Evolutionary conservation across 169 alveolate genomes (phyloP).

Genomic region (Plasmodium fragile): DNA sequence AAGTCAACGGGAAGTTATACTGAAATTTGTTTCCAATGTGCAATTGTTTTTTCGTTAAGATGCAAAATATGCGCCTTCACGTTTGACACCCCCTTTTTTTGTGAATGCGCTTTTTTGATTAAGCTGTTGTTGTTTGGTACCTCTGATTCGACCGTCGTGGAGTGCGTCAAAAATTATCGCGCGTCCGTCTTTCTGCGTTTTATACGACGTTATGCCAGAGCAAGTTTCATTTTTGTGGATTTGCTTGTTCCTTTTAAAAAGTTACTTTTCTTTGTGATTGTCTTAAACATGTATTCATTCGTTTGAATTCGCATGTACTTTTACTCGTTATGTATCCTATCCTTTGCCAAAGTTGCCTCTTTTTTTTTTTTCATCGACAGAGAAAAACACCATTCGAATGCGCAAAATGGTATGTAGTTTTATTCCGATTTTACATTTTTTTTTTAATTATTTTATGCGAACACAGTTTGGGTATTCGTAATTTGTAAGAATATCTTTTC

Average conservation of each 20-base stretch:
- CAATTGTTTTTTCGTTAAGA: background rate
- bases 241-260: background rate
- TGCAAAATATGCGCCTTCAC: background rate
- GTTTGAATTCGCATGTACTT: background rate
- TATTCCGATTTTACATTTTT: background rate
- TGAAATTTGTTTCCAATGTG: background rate
- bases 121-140: background rate
- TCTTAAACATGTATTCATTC: slow-evolving; percentile 3
- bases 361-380: background rate
- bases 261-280: background rate
- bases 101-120: background rate
- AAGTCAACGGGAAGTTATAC: background rate
- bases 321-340: background rate
- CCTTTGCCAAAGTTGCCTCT: background rate
- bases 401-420: background rate
- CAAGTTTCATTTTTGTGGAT: background rate
- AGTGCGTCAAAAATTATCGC: background rate
- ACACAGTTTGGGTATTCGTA: background rate
- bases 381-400: background rate
- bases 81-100: background rate
- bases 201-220: background rate
- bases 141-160: background rate
- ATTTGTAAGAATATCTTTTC: background rate
- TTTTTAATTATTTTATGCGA: background rate
- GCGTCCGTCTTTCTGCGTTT: background rate